These are phyloP conservation scores for Tulasnella sp. DNA, from an alignment of 768 basidiomycete genomes.

Conservation along the genomic window DNA sequence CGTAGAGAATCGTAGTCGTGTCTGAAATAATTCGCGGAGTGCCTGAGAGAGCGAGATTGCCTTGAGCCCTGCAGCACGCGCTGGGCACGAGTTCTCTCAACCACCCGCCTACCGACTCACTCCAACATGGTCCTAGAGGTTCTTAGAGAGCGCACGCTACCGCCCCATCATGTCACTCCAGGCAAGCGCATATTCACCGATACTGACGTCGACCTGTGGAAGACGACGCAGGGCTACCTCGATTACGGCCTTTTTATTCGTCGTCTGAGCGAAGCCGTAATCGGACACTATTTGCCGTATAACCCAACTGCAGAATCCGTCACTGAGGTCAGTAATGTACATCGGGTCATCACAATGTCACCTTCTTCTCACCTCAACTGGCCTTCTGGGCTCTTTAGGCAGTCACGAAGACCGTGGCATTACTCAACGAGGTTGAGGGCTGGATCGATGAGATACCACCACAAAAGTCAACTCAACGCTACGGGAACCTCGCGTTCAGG, in stretches of 20 bases:
- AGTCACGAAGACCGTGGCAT: slow-evolving; percentile 43
- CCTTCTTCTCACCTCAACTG: background rate
- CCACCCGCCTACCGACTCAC: slow-evolving; percentile 18
- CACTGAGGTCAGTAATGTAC: slow-evolving; percentile 17
- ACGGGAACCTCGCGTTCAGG: slow-evolving; percentile 88
- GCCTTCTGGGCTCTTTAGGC: slow-evolving; percentile 33
- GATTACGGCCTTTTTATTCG: slow-evolving; percentile 74
- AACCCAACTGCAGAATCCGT: background rate
- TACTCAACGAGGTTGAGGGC: slow-evolving; percentile 62
- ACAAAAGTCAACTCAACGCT: slow-evolving; percentile 60
- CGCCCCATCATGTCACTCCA: slow-evolving; percentile 26
- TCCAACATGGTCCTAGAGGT: slow-evolving; percentile 11
- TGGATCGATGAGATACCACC: slow-evolving; percentile 86
- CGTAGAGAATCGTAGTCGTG: slow-evolving; percentile 9
- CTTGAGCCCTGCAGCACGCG: slow-evolving; percentile 14
- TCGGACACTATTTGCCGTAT: slow-evolving; percentile 50
- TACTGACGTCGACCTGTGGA: slow-evolving; percentile 70
- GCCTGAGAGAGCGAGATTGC: background rate
- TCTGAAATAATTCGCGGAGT: slow-evolving; percentile 16
- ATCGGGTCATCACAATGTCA: background rate
- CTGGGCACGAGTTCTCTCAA: slow-evolving; percentile 1
- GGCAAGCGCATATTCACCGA: slow-evolving; percentile 57
- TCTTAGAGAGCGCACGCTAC: slow-evolving; percentile 22
- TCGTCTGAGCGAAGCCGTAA: slow-evolving; percentile 72
- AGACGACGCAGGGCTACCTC: slow-evolving; percentile 60